Evolutionary conservation across 176 grass and related monocot genomes (phyloP), one percentile per base, ranked within the genome.

Genomic region (Oryza longistaminata): DNA sequence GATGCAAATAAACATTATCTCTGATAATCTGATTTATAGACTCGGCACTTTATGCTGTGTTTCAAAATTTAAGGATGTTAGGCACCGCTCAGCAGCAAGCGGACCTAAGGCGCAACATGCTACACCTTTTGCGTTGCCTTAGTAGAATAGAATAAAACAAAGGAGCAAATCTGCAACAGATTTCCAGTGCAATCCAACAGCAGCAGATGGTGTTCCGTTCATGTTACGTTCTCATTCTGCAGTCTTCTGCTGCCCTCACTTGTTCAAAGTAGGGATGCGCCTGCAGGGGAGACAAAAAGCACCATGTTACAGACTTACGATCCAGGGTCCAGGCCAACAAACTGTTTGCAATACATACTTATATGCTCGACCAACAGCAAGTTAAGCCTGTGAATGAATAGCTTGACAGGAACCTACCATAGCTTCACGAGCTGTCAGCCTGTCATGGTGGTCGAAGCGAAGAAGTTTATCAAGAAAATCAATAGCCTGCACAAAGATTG

Each of bases 391-490:
- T 26, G 62, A 70, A 66, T 21, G 43, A 62, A 70, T 44, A 45
- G 33, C 33, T 70, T 70, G 81, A 58, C 34, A 50, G 24, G 65
- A 74, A 85, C 19, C n/a, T 87, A 96, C 93, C 93, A 91, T 93
- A 46, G 93, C 93, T 93, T 96, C 91, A 83, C 81, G 84, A 21
- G 93, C 91, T 74, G 93, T 96, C 26, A 93, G 81, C 83, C 93
- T 86, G 40, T 96, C 86, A 48, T 96, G 93, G 48, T 96, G 93
- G 76, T 96, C 91, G 85, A 89, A 96, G 80, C 91, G 84, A 80
- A 96, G 86, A 84, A 96, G 88, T 81, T 79, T 96, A 88, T 93
- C 93, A 37, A 96, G 91, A 88, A 96, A 96, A 89, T 96, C 93
- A 31, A 93, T 87, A 62, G 93, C 91, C 93, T 95, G 86, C 35